Evolutionary conservation across 345 rosid species (phyloP).

Genomic region (Gynandropsis gynandra): DNA sequence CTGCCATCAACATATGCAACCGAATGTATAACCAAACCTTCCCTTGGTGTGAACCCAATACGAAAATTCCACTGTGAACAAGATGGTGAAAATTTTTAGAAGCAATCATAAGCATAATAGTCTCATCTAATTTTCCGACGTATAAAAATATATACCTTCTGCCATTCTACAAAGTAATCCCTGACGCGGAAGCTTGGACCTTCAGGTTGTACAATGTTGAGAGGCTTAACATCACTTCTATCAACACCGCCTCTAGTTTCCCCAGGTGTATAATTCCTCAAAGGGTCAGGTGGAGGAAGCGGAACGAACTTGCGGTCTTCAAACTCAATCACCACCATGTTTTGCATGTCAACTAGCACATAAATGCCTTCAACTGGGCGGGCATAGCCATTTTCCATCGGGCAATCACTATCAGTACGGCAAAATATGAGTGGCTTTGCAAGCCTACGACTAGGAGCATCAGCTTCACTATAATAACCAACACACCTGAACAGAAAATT

Average conservation of each 20-base stretch:
- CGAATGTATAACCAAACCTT: slow-evolving; percentile 84
- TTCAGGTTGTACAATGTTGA: slow-evolving; percentile 78
- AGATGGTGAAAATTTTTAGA: slow-evolving; percentile 23
- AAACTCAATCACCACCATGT: slow-evolving; percentile 78
- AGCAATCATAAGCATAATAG: slow-evolving; percentile 12
- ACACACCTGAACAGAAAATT: slow-evolving; percentile 52
- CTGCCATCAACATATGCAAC: slow-evolving; percentile 90
- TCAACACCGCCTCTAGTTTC: slow-evolving; percentile 90
- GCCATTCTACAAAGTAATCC: slow-evolving; percentile 83
- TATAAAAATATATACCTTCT: slow-evolving; percentile 46
- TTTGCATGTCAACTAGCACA: slow-evolving; percentile 84
- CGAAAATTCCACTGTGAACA: slow-evolving; percentile 86
- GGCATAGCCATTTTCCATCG: slow-evolving; percentile 97
- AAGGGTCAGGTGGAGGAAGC: slow-evolving; percentile 79
- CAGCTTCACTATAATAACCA: slow-evolving; percentile 75
- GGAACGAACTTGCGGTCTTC: slow-evolving; percentile 90
- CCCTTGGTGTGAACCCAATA: slow-evolving; percentile 84
- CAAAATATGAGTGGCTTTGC: slow-evolving; percentile 91
- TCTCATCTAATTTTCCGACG: not conserved
- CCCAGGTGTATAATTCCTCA: slow-evolving; percentile 83
- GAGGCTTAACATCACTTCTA: slow-evolving; percentile 86
- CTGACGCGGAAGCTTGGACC: slow-evolving; percentile 90
- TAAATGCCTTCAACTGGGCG: slow-evolving; percentile 87
- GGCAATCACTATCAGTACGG: slow-evolving; percentile 87
- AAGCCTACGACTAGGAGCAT: slow-evolving; percentile 76